Evolutionary conservation across 2,329 filamentous ascomycete species (phyloP).

Genomic region (Sporothrix humicola): DNA sequence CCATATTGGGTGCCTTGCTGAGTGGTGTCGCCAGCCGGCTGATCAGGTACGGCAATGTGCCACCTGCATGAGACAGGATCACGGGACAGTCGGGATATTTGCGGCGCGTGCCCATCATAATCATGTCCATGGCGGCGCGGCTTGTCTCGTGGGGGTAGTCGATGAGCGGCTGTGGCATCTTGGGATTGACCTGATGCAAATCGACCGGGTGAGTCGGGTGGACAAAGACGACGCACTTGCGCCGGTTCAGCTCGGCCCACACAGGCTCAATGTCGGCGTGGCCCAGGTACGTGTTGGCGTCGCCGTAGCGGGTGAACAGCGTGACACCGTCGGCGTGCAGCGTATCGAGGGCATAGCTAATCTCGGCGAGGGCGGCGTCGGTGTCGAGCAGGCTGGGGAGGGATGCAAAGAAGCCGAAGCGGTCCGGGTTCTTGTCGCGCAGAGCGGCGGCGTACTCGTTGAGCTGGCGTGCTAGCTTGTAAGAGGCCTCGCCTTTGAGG

Average conservation of each 20-base stretch:
- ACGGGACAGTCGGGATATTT: neutral
- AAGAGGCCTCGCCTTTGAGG: neutral
- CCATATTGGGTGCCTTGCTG: neutral
- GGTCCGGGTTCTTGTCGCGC: neutral
- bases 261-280: neutral
- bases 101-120: neutral
- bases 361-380: neutral
- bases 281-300: neutral
- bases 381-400: slow-evolving; percentile 2
- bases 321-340: slow-evolving; percentile 10
- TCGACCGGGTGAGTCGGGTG: slow-evolving; percentile 7
- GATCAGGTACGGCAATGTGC: slow-evolving; percentile 4
- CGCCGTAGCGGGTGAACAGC: slow-evolving; percentile 16
- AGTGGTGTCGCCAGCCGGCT: neutral
- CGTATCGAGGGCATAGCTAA: neutral
- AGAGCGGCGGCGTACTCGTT: neutral
- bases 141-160: slow-evolving; percentile 21
- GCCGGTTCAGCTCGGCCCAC: slow-evolving; percentile 11
- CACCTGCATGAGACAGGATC: neutral
- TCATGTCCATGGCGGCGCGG: slow-evolving; percentile 14
- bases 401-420: slow-evolving; percentile 11
- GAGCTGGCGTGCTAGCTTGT: slow-evolving; percentile 7
- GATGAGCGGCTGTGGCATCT: neutral
- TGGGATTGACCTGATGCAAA: neutral
- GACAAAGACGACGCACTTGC: neutral